Base-by-base conservation (phyloP, 2,329 filamentous ascomycete species). In the Dactylellina haptotyla region DNA sequence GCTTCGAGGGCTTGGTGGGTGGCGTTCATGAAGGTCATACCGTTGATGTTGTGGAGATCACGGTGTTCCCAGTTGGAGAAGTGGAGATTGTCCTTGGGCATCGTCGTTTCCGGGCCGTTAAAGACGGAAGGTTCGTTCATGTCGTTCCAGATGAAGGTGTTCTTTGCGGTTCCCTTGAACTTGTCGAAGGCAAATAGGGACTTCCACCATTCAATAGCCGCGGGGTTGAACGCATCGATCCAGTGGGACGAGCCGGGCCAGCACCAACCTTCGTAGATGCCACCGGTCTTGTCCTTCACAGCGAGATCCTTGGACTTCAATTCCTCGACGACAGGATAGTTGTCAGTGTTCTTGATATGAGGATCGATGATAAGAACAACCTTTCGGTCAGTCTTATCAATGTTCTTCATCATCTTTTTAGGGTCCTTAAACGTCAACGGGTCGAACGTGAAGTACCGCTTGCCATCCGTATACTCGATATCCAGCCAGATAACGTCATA, bases 121-220 rank as follows among this genome's bases (percentile, higher is more conserved):
- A 99, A 99, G 1, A 99, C 95, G 0, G 95, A 98, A 0, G 95
- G 95, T 83, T 99, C 95, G 80, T 97, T 98, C 95, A 99, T 99
- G 81, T 99, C 95, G 81, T 99, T 99, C 95, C 95, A 99, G 78
- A 99, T 88, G 81, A 92, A 97, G 0, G 92, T 89, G 81, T 98
- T 99, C 76, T 89, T 85, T 77, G 89, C 86, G 0, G 92, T 92
- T 51, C 93, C 93, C 81, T 92, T 91, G 85, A 97, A 99, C 41
- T 83, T 86, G 79, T 92, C 88, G 77, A 96, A 98, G 78, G 90
- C 89, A 85, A 96, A 98, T 9, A 98, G 86, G 1, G 85, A 83
- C 77, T 88, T 90, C 94, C 95, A 99, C 95, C 95, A 99, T 75
- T 90, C 87, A 61, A 90, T 87, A 4, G 93, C 91, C 61, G 90